These are phyloP conservation scores for Debaryomyces psychrophilus DNA, from an alignment of 1,139 yeast species.

Conservation along the genomic window DNA sequence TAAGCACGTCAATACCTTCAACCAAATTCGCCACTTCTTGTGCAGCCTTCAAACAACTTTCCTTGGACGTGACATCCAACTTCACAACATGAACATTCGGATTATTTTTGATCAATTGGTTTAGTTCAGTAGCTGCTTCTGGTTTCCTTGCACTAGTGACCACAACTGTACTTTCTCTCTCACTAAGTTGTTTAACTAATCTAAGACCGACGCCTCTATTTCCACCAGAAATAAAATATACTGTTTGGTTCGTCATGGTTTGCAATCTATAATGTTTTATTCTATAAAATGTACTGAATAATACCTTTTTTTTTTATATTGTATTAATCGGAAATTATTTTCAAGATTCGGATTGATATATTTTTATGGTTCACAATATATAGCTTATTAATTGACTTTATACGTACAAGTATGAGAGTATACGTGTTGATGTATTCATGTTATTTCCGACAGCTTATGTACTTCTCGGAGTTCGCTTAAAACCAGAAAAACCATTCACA, in stretches of 20 bases:
- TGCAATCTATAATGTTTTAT: background rate
- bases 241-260: constrained; percentile 8
- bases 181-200: constrained; percentile 17
- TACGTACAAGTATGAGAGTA: too few species aligned
- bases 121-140: constrained; percentile 17
- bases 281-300: too few species aligned
- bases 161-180: constrained; percentile 16
- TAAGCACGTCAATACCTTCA: background rate
- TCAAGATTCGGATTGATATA: background rate
- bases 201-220: constrained; percentile 27
- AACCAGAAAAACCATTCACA: too few species aligned
- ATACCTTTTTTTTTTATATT: too few species aligned
- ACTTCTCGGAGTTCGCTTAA: too few species aligned
- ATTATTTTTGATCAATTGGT: constrained; percentile 13
- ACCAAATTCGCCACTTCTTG: constrained; percentile 10
- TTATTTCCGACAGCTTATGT: too few species aligned
- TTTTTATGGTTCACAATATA: too few species aligned
- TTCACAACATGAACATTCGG: constrained; percentile 8
- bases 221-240: constrained; percentile 25
- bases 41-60: constrained; percentile 2
- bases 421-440: too few species aligned
- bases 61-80: constrained; percentile 4
- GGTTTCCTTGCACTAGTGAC: constrained; percentile 23
- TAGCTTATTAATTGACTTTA: too few species aligned
- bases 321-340: background rate